A percentile compares a stretch with the other conserved stretches of the same genome.
Evolutionary conservation across 1,284 basidiomycete species (phyloP).

Genomic region (Prillingera fragicola): DNA sequence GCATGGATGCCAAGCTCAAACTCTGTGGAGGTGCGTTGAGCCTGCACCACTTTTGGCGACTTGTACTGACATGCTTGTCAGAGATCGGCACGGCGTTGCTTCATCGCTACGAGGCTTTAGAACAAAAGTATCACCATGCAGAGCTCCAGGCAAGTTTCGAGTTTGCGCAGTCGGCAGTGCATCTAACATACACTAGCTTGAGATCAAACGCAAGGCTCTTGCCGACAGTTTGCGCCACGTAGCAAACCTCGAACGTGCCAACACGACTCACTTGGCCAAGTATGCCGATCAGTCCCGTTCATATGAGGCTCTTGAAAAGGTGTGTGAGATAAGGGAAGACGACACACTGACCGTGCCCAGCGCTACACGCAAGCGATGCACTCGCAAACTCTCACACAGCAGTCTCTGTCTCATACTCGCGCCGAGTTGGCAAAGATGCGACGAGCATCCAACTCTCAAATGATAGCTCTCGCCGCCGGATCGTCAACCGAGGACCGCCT

Average conservation of each 20-base stretch:
- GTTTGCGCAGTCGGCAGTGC: slow-evolving; percentile 40
- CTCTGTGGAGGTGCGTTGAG: slow-evolving; percentile 68
- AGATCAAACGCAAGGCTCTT: slow-evolving; percentile 38
- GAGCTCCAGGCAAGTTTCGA: slow-evolving; percentile 39
- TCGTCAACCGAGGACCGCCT: slow-evolving; percentile 50
- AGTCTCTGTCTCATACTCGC: slow-evolving; percentile 41
- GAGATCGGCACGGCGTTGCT: slow-evolving; percentile 89
- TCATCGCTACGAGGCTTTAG: slow-evolving; percentile 76
- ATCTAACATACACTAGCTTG: slow-evolving; percentile 22
- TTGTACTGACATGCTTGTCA: slow-evolving; percentile 35
- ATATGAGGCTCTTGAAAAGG: slow-evolving; percentile 47
- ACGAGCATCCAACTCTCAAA: slow-evolving; percentile 20
- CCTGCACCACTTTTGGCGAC: neutral
- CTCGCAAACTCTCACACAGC: slow-evolving; percentile 42
- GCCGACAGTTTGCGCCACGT: slow-evolving; percentile 36
- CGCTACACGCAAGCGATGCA: slow-evolving; percentile 65
- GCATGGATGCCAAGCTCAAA: slow-evolving; percentile 67
- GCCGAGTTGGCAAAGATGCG: slow-evolving; percentile 30
- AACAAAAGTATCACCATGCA: slow-evolving; percentile 58
- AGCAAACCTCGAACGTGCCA: slow-evolving; percentile 43
- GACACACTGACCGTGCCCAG: slow-evolving; percentile 46
- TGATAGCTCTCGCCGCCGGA: slow-evolving; percentile 21
- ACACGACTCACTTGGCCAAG: slow-evolving; percentile 37
- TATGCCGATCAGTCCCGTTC: slow-evolving; percentile 38
- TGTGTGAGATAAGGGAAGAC: slow-evolving; percentile 19